Conservation (phyloP, 306 rosid species). For the Spatholobus suberectus region DNA sequence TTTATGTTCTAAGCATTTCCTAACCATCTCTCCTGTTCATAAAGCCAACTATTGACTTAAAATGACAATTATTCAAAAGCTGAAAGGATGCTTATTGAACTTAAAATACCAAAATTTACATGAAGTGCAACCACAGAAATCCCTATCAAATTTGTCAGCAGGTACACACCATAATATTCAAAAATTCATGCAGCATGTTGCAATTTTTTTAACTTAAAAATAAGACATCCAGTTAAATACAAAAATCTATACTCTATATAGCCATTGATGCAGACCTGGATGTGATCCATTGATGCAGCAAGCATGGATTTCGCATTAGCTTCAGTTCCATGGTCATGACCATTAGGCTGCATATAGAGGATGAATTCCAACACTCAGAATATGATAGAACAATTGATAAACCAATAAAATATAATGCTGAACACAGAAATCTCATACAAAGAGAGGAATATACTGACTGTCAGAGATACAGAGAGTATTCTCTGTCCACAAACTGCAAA, state of each 20-base stretch:
- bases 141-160: conserved; percentile 6
- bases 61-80: not conserved
- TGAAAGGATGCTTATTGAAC: conserved; percentile 17
- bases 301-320: conserved; percentile 65
- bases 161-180: conserved; percentile 8
- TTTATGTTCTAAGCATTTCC: conserved; percentile 6
- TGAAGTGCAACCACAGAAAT: conserved; percentile 3
- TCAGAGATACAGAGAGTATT: not conserved
- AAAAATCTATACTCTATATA: conserved; percentile 13
- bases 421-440: not conserved
- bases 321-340: conserved; percentile 79
- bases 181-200: conserved; percentile 2
- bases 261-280: conserved; percentile 64
- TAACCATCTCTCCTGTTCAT: not conserved
- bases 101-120: conserved; percentile 12
- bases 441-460: not conserved
- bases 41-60: conserved; percentile 1
- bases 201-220: conserved; percentile 24
- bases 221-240: not conserved
- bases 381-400: not conserved
- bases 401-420: not conserved
- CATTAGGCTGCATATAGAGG: conserved; percentile 81
- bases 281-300: conserved; percentile 81
- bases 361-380: conserved; percentile 35
- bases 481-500: not conserved